These are phyloP conservation scores for Fusarium sp. DNA, from an alignment of 2,329 filamentous ascomycete species.

Conservation along the genomic window DNA sequence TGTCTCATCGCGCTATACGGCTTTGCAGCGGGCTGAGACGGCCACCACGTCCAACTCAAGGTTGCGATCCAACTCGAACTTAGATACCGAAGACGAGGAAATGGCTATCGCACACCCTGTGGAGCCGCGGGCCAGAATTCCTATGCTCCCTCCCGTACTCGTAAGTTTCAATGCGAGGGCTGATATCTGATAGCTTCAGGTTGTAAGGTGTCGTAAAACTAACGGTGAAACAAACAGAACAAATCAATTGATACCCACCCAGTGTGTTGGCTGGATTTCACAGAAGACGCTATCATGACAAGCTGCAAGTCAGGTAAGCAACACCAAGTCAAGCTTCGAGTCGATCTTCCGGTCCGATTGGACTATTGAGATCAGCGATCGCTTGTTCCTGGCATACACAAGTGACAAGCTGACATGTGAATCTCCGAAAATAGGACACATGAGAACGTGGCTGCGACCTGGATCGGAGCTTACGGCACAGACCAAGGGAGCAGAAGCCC, in stretches of 20 bases:
- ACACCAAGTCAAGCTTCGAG: background rate
- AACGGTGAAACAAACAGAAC: constrained; percentile 59
- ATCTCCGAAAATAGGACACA: constrained; percentile 66
- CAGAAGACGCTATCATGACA: constrained; percentile 91
- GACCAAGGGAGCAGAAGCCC: constrained; percentile 35
- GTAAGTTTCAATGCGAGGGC: constrained; percentile 58
- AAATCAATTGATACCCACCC: constrained; percentile 89
- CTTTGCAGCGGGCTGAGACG: constrained; percentile 68
- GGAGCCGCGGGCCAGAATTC: constrained; percentile 83
- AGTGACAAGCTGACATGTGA: constrained; percentile 30
- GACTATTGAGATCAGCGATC: constrained; percentile 1
- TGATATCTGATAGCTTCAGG: background rate
- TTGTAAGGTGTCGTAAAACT: constrained; percentile 17
- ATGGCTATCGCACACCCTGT: constrained; percentile 78
- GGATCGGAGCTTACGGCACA: constrained; percentile 41
- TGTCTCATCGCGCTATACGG: constrained; percentile 59
- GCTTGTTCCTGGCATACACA: constrained; percentile 1
- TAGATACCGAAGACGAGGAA: constrained; percentile 66
- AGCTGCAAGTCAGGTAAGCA: constrained; percentile 87
- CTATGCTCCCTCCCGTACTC: constrained; percentile 90
- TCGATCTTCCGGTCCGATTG: constrained; percentile 13
- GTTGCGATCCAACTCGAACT: constrained; percentile 76
- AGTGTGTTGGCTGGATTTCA: constrained; percentile 91
- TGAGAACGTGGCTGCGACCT: constrained; percentile 79
- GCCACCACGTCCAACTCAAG: constrained; percentile 67